Evolutionary conservation across 2,329 filamentous ascomycete genomes (phyloP).

Genomic region (Aureobasidium sp.): DNA sequence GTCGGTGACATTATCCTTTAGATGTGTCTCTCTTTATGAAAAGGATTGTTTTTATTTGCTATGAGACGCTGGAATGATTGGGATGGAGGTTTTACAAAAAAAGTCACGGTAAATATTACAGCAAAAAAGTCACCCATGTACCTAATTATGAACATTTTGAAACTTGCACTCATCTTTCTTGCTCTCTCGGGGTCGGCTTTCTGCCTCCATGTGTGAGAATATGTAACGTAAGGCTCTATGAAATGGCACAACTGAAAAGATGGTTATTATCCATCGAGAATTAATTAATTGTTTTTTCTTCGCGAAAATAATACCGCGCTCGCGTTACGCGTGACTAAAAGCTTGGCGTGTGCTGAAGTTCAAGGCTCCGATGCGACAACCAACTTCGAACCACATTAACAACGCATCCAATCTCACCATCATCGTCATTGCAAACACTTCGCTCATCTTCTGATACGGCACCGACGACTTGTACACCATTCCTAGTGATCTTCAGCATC

Average conservation of each 20-base stretch:
- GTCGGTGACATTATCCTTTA: constrained; percentile 15
- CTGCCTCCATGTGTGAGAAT: not conserved
- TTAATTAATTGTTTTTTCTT: not conserved
- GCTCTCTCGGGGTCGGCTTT: not conserved
- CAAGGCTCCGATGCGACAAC: not conserved
- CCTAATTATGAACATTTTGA: not conserved
- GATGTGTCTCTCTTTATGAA: constrained; percentile 5
- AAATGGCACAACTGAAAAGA: too few relatives aligned
- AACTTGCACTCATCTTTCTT: not conserved
- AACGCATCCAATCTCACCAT: not conserved
- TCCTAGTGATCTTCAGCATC: constrained; percentile 5
- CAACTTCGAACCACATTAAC: not conserved
- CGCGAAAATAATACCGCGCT: not conserved
- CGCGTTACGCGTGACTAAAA: constrained; percentile 3
- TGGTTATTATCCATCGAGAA: too few relatives aligned
- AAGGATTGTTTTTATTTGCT: constrained; percentile 4
- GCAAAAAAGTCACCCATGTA: constrained; percentile 6
- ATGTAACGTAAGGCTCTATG: too few relatives aligned
- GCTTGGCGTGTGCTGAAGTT: not conserved
- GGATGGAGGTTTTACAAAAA: not conserved
- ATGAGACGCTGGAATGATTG: not conserved
- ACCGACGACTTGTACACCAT: constrained; percentile 1
- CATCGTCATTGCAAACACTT: not conserved
- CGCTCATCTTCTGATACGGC: not conserved
- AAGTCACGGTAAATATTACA: constrained; percentile 7